These are phyloP conservation scores for Teunomyces gatunensis DNA, from an alignment of 805 yeast species.

Conservation along the genomic window DNA sequence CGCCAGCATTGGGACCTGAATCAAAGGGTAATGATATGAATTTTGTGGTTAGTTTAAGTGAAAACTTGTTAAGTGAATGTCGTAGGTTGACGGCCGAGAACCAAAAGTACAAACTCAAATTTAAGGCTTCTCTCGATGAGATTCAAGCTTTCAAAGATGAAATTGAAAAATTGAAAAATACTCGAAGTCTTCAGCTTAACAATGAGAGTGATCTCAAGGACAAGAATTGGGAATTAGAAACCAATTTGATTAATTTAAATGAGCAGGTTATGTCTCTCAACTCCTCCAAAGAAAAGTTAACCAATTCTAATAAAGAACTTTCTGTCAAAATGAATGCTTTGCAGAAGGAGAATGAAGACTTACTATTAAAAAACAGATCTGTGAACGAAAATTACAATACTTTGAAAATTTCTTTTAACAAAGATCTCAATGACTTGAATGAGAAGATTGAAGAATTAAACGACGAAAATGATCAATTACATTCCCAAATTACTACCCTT, in stretches of 20 bases:
- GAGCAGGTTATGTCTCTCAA: conserved; percentile 43
- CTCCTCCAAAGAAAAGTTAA: conserved; percentile 39
- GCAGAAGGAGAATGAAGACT: conserved; percentile 50
- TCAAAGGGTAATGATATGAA: conserved; percentile 60
- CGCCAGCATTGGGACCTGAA: conserved; percentile 41
- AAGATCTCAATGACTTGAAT: conserved; percentile 49
- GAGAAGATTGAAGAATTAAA: conserved; percentile 56
- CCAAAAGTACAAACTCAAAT: conserved; percentile 41
- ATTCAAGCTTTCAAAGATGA: conserved; percentile 37
- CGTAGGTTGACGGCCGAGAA: conserved; percentile 68
- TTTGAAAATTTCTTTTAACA: conserved; percentile 32
- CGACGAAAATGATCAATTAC: conserved; percentile 65
- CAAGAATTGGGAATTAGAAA: conserved; percentile 63
- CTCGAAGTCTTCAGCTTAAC: conserved; percentile 30
- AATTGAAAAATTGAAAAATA: conserved; percentile 32
- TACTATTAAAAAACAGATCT: conserved; percentile 37
- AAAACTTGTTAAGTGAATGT: conserved; percentile 67
- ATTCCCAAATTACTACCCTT: conserved; percentile 29
- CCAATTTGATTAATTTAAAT: conserved; percentile 43
- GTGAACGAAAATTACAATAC: conserved; percentile 38
- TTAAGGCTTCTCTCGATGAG: conserved; percentile 45
- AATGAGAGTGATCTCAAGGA: conserved; percentile 54
- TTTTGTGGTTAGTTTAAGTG: conserved; percentile 72
- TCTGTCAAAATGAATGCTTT: conserved; percentile 22
- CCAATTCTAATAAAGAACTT: conserved; percentile 31